Conservation (phyloP, 2,329 filamentous ascomycete genomes). For the Myriosclerotinia scirpicola region DNA sequence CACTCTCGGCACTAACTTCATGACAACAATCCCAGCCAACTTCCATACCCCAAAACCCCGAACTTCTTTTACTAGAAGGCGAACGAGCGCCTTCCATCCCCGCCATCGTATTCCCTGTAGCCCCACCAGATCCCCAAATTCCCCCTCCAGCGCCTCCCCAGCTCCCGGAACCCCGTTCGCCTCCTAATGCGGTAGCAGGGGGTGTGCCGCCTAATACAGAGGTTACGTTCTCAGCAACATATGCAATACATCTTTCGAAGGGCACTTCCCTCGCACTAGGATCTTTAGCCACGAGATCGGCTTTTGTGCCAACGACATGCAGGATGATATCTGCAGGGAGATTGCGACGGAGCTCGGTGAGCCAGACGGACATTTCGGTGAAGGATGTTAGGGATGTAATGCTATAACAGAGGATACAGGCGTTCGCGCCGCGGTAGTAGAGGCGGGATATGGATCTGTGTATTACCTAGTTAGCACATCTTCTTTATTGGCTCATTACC, state of each 20-base stretch:
- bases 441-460: slow-evolving; percentile 77
- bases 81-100: slow-evolving; percentile 55
- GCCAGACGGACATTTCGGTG: slow-evolving; percentile 88
- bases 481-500: not conserved
- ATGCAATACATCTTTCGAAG: slow-evolving; percentile 93
- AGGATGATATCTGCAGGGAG: slow-evolving; percentile 72
- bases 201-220: slow-evolving; percentile 67
- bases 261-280: slow-evolving; percentile 78
- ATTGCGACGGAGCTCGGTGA: slow-evolving; percentile 79
- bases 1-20: slow-evolving; percentile 91
- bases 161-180: slow-evolving; percentile 11
- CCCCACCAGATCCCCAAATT: slow-evolving; percentile 18
- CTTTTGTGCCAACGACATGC: slow-evolving; percentile 93
- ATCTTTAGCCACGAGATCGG: slow-evolving; percentile 84
- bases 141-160: slow-evolving; percentile 10
- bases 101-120: slow-evolving; percentile 26
- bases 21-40: slow-evolving; percentile 97
- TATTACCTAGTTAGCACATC: not conserved
- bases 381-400: slow-evolving; percentile 86
- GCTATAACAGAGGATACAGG: slow-evolving; percentile 91
- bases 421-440: slow-evolving; percentile 94
- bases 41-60: slow-evolving; percentile 87
- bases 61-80: slow-evolving; percentile 64
- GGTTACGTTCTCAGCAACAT: slow-evolving; percentile 87
- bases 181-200: slow-evolving; percentile 58